Base-by-base conservation (phyloP, 371 early-diverging fungal species). In the Apophysomyces ossiformis region DNA sequence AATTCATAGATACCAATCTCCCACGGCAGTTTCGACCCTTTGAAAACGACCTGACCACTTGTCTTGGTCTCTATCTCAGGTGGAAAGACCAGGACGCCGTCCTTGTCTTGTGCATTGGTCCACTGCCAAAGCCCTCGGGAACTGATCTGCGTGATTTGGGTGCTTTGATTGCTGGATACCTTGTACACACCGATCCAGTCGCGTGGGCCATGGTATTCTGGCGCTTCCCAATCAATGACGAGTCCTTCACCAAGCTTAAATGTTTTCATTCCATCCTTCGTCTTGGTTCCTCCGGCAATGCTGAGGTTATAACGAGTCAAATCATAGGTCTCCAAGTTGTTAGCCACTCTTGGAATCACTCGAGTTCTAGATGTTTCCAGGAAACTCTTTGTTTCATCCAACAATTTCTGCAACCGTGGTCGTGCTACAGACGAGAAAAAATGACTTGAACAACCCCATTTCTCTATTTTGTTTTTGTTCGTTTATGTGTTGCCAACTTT, bases 111-210 rank as follows among this genome's bases (percentile, higher is more conserved):
- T 39, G 64, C 37, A 46, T 71, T 70, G 26, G 50, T 70, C 84
- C 84, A 84, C 7, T 70, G 67, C 84, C 84, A 97, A 5, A 87
- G 78, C 6, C 92, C 91, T 60, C 87, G 83, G n/a, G 93, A 92
- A 26, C 86, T 79, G 4, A 85, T 75, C 9, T 87, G 93, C 32
- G 98, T 95, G 39, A 94, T 74, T 37, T 83, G 86, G n/a, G 75
- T 70, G 38, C 86, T 83, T 44, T 87, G 82, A 75, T 96, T 95
- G 21, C 87, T 83, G 0, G 83, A 85, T 0, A 93, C 87, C 39
- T 86, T 85, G 76, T 96, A 98, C 3, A 96, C 77, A 37, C 96
- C 98, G 67, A 98, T 90, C 97, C 98, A 97, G 76, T 96, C 97
- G 58, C 85, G 81, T n/a, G 82, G 63, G 46, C 92, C 82, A 71